Evolutionary conservation across 352 stramenopile genomes (phyloP).

Genomic region (Blastocystis sp.): DNA sequence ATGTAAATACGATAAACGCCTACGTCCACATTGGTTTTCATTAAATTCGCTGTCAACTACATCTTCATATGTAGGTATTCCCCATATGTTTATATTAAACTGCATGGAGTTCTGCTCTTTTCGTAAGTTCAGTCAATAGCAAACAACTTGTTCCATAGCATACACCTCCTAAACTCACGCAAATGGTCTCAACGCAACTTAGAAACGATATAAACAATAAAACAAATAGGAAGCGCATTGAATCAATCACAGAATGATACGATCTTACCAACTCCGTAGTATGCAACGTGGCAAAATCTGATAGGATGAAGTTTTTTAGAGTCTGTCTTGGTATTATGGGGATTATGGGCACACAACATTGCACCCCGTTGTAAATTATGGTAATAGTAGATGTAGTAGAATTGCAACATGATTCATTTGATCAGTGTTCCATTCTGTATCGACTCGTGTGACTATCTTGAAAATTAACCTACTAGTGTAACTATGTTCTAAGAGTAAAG

Average conservation of each 20-base stretch:
- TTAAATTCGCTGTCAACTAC: not conserved
- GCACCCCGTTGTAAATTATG: too few relatives aligned
- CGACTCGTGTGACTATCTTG: too few relatives aligned
- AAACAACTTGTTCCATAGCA: not conserved
- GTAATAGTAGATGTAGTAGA: too few relatives aligned
- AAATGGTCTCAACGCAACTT: not conserved
- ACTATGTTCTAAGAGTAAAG: too few relatives aligned
- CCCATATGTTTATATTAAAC: slow-evolving; percentile 36
- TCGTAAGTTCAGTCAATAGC: not conserved
- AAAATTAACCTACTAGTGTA: too few relatives aligned
- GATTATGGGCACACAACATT: too few relatives aligned
- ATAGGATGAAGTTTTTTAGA: slow-evolving; percentile 15
- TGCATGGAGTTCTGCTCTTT: slow-evolving; percentile 42
- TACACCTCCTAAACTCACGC: slow-evolving; percentile 13
- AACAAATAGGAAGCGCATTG: not conserved
- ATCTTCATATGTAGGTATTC: slow-evolving; percentile 23
- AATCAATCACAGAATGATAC: not conserved
- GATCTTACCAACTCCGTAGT: not conserved
- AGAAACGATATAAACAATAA: not conserved
- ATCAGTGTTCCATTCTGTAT: too few relatives aligned
- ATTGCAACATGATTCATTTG: too few relatives aligned
- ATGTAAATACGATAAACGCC: slow-evolving; percentile 21
- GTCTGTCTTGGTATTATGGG: too few relatives aligned
- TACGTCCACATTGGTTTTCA: slow-evolving; percentile 18
- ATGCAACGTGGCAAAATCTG: slow-evolving; percentile 18